Percentiles rank a stretch among this genome's conserved stretches.
These are phyloP conservation scores for Penicillium concentricum DNA, from an alignment of 2,329 filamentous ascomycete species.

Conservation along the genomic window DNA sequence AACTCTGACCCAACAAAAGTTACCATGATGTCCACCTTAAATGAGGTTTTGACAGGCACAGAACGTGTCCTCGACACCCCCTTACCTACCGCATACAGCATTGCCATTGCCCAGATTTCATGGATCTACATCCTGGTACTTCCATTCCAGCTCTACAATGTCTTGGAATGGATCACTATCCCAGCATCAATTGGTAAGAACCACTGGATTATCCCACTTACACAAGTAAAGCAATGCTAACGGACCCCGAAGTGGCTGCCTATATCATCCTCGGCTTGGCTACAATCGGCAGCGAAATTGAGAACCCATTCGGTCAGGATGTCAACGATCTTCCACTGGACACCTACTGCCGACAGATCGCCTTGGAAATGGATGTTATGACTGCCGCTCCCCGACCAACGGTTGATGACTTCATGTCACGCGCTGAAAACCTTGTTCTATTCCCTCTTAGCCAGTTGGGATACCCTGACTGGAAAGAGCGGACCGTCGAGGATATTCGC, in stretches of 20 bases:
- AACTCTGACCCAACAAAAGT: slow-evolving; percentile 36
- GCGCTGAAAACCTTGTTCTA: slow-evolving; percentile 38
- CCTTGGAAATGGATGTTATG: slow-evolving; percentile 72
- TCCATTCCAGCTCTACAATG: slow-evolving; percentile 72
- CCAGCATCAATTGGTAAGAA: slow-evolving; percentile 63
- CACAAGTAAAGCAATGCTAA: background rate
- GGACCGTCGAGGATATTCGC: slow-evolving; percentile 49
- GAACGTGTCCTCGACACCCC: slow-evolving; percentile 81
- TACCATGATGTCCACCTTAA: slow-evolving; percentile 62
- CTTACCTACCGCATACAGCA: slow-evolving; percentile 77
- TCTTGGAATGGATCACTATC: slow-evolving; percentile 71
- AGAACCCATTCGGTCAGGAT: slow-evolving; percentile 80
- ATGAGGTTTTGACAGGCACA: slow-evolving; percentile 69
- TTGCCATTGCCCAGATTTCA: slow-evolving; percentile 81
- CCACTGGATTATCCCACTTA: background rate
- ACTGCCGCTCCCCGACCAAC: slow-evolving; percentile 57
- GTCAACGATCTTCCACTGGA: slow-evolving; percentile 81
- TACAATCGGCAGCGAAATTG: slow-evolving; percentile 75
- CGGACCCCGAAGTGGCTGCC: slow-evolving; percentile 50
- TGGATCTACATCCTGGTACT: slow-evolving; percentile 79
- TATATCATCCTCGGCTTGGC: slow-evolving; percentile 81
- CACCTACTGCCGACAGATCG: slow-evolving; percentile 71
- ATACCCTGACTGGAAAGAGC: slow-evolving; percentile 50
- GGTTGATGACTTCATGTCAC: slow-evolving; percentile 48
- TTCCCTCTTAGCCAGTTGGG: slow-evolving; percentile 45